phyloP scores from a whole-genome alignment of 805 yeast genomes.

The Spathaspora boniae region DNA sequence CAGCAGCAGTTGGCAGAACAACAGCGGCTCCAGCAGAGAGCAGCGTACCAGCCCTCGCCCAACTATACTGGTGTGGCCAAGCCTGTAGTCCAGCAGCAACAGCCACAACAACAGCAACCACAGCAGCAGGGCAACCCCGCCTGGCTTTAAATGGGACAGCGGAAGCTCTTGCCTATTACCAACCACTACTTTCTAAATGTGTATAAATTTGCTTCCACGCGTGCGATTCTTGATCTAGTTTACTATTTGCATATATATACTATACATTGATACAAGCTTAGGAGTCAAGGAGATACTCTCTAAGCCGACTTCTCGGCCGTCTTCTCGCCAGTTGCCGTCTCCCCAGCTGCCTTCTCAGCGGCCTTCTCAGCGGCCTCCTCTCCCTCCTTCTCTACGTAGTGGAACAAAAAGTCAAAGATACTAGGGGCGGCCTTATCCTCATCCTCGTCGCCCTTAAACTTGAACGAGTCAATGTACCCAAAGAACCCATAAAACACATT shows the following conservation, averaged over 20 bases:
- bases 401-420: constrained; percentile 52
- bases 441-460: constrained; percentile 31
- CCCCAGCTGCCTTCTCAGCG: constrained; percentile 3
- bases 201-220: not conserved
- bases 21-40: constrained; percentile 12
- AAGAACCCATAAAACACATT: constrained; percentile 88
- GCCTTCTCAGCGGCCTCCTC: constrained; percentile 9
- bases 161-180: not conserved
- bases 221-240: not conserved
- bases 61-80: constrained; percentile 13
- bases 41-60: constrained; percentile 11
- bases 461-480: constrained; percentile 81
- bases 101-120: constrained; percentile 12
- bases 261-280: not conserved
- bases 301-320: not conserved
- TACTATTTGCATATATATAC: not conserved
- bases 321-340: constrained; percentile 10
- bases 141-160: constrained; percentile 13
- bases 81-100: constrained; percentile 11
- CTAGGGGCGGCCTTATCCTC: constrained; percentile 28
- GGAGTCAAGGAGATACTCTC: not conserved
- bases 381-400: constrained; percentile 14
- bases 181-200: not conserved
- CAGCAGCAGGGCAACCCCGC: constrained; percentile 17
- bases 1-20: constrained; percentile 11